Evolutionary conservation across 2,329 filamentous ascomycete genomes (phyloP).

Genomic region (Pseudogymnoascus verrucosus): DNA sequence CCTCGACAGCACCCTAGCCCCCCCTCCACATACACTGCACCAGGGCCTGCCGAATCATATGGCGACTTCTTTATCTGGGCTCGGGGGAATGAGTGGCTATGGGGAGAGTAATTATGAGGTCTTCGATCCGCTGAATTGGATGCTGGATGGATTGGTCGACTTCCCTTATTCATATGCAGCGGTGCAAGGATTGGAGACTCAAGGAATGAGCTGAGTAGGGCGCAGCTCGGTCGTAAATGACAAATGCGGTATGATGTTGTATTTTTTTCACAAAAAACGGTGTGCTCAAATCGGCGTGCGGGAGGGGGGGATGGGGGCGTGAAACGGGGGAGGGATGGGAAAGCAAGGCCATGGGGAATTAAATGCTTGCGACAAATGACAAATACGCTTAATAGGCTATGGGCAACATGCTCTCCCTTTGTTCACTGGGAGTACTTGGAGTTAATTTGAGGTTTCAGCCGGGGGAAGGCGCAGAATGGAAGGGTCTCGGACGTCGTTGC

Average conservation of each 20-base stretch:
- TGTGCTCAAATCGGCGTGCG: background rate
- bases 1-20: slow-evolving; percentile 52
- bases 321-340: background rate
- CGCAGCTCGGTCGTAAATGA: background rate
- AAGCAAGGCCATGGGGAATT: background rate
- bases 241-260: background rate
- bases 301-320: background rate
- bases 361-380: background rate
- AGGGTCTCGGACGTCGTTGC: background rate
- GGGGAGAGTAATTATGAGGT: slow-evolving; percentile 71
- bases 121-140: slow-evolving; percentile 90
- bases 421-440: background rate
- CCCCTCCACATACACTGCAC: slow-evolving; percentile 26
- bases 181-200: slow-evolving; percentile 37
- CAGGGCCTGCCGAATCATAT: slow-evolving; percentile 19
- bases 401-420: background rate
- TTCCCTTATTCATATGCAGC: slow-evolving; percentile 64
- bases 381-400: background rate
- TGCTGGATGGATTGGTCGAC: slow-evolving; percentile 77
- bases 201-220: slow-evolving; percentile 16
- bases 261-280: background rate
- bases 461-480: background rate
- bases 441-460: background rate
- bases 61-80: background rate
- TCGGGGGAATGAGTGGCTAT: slow-evolving; percentile 42